Evolutionary conservation across 805 yeast genomes (phyloP).

Genomic region (Myxozyma neglecta): DNA sequence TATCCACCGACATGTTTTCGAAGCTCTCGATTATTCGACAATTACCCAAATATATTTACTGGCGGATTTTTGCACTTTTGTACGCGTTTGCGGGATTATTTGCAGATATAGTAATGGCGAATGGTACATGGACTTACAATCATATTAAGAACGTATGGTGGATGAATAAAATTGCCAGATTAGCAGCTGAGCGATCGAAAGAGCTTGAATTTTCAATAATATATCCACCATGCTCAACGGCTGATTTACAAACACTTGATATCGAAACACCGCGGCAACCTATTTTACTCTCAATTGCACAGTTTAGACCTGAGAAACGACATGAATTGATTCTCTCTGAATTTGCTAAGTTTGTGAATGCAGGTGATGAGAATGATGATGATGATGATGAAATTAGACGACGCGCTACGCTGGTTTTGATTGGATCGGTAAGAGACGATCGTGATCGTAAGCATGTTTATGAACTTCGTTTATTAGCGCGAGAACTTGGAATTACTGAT

Average conservation of each 20-base stretch:
- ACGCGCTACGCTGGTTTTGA: constrained; percentile 54
- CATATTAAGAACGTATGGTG: constrained; percentile 72
- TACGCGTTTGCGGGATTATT: constrained; percentile 69
- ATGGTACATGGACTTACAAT: constrained; percentile 88
- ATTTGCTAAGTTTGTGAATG: constrained; percentile 52
- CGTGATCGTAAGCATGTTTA: constrained; percentile 63
- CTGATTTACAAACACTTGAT: constrained; percentile 37
- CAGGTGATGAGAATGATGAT: constrained; percentile 6
- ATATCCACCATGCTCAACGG: constrained; percentile 90
- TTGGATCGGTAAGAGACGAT: constrained; percentile 80
- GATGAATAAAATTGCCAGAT: constrained; percentile 27
- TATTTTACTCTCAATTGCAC: constrained; percentile 68
- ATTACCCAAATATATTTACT: constrained; percentile 57
- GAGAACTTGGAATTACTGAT: constrained; percentile 46
- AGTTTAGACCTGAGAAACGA: constrained; percentile 93
- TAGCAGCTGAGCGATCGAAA: constrained; percentile 26
- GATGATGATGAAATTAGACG: neutral
- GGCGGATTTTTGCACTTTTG: constrained; percentile 63
- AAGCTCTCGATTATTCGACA: constrained; percentile 47
- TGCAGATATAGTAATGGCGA: constrained; percentile 66
- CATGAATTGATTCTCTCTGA: constrained; percentile 69
- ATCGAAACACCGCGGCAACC: constrained; percentile 28
- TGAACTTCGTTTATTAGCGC: constrained; percentile 48
- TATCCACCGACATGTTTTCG: constrained; percentile 81
- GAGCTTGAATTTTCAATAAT: constrained; percentile 49